Conservation (phyloP, 2,329 filamentous ascomycete species). For the Seiridium cupressi region DNA sequence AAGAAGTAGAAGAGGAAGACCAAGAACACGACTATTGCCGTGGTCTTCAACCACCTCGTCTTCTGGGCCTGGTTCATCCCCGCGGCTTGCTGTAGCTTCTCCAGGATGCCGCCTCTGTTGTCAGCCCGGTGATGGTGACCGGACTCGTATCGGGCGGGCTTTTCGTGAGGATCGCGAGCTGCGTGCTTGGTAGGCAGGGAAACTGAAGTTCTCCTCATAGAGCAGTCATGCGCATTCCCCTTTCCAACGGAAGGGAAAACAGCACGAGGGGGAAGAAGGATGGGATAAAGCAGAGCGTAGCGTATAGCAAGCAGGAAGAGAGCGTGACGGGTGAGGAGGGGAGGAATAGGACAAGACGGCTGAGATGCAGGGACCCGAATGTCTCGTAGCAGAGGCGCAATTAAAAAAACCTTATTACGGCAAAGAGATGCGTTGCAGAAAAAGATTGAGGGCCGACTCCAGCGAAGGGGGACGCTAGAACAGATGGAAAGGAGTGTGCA, state of each 20-base stretch:
- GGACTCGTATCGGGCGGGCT: conserved; percentile 57
- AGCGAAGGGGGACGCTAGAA: not conserved
- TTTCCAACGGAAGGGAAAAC: not conserved
- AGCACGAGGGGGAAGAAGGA: not conserved
- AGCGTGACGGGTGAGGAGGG: not conserved
- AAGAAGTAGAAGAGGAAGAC: conserved; percentile 64
- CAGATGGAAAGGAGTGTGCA: not conserved
- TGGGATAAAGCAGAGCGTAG: not conserved
- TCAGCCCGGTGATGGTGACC: conserved; percentile 25
- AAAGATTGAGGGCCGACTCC: not conserved
- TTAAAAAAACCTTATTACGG: not conserved
- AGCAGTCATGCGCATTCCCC: conserved; percentile 5
- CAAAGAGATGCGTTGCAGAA: not conserved
- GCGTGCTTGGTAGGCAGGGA: conserved; percentile 61
- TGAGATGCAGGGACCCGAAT: not conserved
- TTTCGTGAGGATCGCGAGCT: conserved; percentile 63
- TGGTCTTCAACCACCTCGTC: conserved; percentile 64
- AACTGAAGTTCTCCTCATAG: conserved; percentile 65
- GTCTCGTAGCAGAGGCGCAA: not conserved
- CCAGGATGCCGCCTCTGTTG: conserved; percentile 46
- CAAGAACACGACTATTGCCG: conserved; percentile 58
- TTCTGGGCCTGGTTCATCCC: conserved; percentile 64
- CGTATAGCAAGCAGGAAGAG: not conserved
- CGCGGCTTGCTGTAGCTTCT: conserved; percentile 51
- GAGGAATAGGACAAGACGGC: not conserved